A percentile compares a stretch with the other conserved stretches of the same genome.
Conservation (phyloP, 371 early-diverging fungal species). For the Mucor circinelloides region DNA sequence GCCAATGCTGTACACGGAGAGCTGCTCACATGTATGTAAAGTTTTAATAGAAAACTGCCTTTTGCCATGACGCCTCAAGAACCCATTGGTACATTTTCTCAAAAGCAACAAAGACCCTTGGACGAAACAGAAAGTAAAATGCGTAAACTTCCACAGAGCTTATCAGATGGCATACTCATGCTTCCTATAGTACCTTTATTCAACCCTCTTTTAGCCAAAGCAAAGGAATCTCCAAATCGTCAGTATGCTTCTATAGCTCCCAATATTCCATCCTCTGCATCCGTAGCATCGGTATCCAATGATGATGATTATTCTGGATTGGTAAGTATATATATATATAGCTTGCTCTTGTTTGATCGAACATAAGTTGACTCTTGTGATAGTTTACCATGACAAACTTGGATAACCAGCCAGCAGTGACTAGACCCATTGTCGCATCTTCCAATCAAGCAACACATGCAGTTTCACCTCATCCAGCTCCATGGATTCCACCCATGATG, state of each 20-base stretch:
- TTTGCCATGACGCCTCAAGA: constrained; percentile 17
- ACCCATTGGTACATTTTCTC: not conserved
- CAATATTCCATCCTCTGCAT: not conserved
- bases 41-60: constrained; percentile 15
- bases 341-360: not conserved
- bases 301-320: constrained; percentile 12
- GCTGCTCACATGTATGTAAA: not conserved
- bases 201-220: constrained; percentile 11
- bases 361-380: not conserved
- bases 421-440: not conserved
- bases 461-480: not conserved
- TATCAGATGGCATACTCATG: not conserved
- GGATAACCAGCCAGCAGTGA: not conserved
- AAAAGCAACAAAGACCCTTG: not conserved
- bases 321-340: not conserved
- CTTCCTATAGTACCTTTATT: not conserved
- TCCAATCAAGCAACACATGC: not conserved
- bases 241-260: not conserved
- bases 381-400: constrained; percentile 14
- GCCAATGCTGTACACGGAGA: not conserved
- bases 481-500: constrained; percentile 5
- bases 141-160: not conserved
- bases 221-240: constrained; percentile 10
- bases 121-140: constrained; percentile 8
- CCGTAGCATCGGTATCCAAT: not conserved